A percentile compares a stretch with the other conserved stretches of the same genome.
These are phyloP conservation scores for Penicillium robsamsonii DNA, from an alignment of 495 filamentous ascomycete species.

Conservation along the genomic window DNA sequence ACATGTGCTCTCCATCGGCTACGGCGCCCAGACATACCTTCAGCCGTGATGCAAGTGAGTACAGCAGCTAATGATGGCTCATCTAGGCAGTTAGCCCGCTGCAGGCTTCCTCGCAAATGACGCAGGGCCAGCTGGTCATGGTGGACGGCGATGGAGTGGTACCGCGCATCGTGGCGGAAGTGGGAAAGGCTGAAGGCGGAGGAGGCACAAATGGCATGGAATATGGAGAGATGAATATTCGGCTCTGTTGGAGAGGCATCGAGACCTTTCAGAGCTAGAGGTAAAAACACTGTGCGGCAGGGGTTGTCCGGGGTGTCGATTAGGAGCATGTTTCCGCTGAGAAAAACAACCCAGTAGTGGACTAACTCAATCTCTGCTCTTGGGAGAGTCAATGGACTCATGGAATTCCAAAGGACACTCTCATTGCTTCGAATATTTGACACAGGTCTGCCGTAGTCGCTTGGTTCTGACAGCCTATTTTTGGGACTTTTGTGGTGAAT, in stretches of 20 bases:
- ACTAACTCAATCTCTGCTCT: slow-evolving; percentile 25
- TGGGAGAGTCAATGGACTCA: slow-evolving; percentile 15
- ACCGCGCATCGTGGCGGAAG: slow-evolving; percentile 20
- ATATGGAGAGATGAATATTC: slow-evolving; percentile 27
- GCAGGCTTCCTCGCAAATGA: slow-evolving; percentile 23
- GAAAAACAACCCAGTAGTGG: slow-evolving; percentile 30
- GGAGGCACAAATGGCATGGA: slow-evolving; percentile 35
- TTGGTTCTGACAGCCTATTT: not conserved
- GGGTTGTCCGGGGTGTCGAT: slow-evolving; percentile 27
- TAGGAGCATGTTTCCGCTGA: slow-evolving; percentile 29
- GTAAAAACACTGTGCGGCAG: slow-evolving; percentile 28
- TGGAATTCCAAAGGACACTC: not conserved
- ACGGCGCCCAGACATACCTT: slow-evolving; percentile 30
- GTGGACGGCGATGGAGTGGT: slow-evolving; percentile 27
- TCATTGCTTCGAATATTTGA: not conserved
- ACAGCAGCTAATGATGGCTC: slow-evolving; percentile 25
- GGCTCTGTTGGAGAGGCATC: slow-evolving; percentile 15
- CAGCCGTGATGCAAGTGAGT: slow-evolving; percentile 25
- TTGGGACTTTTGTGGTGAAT: not conserved
- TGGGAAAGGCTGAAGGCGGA: slow-evolving; percentile 29
- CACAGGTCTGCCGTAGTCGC: not conserved
- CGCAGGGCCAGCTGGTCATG: slow-evolving; percentile 27
- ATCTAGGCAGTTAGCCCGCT: slow-evolving; percentile 18
- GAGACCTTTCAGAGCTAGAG: slow-evolving; percentile 25
- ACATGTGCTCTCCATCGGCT: slow-evolving; percentile 30